Base-by-base conservation (phyloP, 148 eudicot species). In the Fagopyrum homotropicum region DNA sequence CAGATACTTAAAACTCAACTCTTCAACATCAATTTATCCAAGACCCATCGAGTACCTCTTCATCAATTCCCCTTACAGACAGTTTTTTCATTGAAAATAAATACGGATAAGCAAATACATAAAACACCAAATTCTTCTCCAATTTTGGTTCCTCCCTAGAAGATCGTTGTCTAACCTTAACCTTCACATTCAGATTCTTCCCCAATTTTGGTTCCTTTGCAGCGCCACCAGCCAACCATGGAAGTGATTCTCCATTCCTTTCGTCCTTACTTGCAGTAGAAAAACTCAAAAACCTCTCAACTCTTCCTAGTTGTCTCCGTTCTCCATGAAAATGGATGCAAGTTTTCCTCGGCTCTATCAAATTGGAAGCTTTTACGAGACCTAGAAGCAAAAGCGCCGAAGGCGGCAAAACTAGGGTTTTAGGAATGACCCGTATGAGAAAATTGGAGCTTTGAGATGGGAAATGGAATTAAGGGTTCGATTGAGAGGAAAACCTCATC, bases 131-230 rank as follows among this genome's bases (percentile, higher is more conserved):
- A n/a, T n/a, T n/a, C n/a, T n/a, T n/a, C n/a, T n/a, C n/a, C n/a
- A n/a, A n/a, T n/a, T n/a, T n/a, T 9, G 98, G 85, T 70, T 85
- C 86, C 83, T 89, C 97, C 98, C 98, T 91, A 49, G 92, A 77
- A 49, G 98, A 93, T 75, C 83, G 70, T 76, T n/a, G n/a, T n/a
- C n/a, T n/a, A n/a, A n/a, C n/a, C n/a, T 83, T 88, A 16, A 10
- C 71, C 22, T 75, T 79, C 73, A 26, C 78, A 68, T 52, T 75
- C 43, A 80, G 83, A 55, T 73, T 81, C 40, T 4, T 40, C 45
- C 70, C 45, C 61, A 75, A 80, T 72, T 81, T 85, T 4, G 75
- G 75, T 45, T 75, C 84, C 77, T 77, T 83, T 52, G 14, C 74
- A 47, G 54, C 64, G 40, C 75, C 54, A 78, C 90, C 64, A 93